Evolutionary conservation across 441 rosid species (phyloP), one percentile per base, ranked within the genome.

Genomic region (Manihot esculenta): DNA sequence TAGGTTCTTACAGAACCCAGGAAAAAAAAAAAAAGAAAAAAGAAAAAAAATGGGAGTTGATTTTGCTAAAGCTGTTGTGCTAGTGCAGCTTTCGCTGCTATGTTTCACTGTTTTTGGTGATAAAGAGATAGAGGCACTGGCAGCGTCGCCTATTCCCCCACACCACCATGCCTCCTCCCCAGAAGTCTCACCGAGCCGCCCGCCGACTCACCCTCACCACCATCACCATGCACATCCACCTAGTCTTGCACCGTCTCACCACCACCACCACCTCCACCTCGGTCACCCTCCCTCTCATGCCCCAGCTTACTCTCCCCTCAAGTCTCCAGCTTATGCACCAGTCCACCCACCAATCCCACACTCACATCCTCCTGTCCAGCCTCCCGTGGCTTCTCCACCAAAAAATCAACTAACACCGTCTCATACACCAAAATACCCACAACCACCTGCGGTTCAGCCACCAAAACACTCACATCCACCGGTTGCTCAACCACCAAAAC

Each of bases 191-290:
- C 78, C 82, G 17, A 20, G 49, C 54, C 74, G 69, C 3, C 55
- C 81, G 0, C 87, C 87, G 1, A 23, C 71, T 63, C 72, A 53
- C 42, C 42, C 42, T 38, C 42, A 38, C 7, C 42, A 38, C 76
- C 80, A 66, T 58, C 73, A 59, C 20, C 78, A 68, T 4, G 44
- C 49, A 0, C 81, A 75, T 18, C 70, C 87, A 13, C 87, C 91
- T 51, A 70, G 24, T 17, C 67, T 68, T 54, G 42, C 65, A 79
- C 74, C 0, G 42, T 38, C 42, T 38, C 42, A 38, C 27, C 78
- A 48, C 58, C 83, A 48, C 76, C 80, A 74, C 61, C 76, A 44
- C 68, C 77, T 62, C 62, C 71, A 59, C 20, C 78, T 64, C 3
- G 44, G 41, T 1, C 81, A 75, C 24, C 69, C 87, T 10, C 87